Percentiles rank a stretch among this genome's conserved stretches.
phyloP scores from a whole-genome alignment of 257 asterid species.

The Ajuga chamaepitys region DNA sequence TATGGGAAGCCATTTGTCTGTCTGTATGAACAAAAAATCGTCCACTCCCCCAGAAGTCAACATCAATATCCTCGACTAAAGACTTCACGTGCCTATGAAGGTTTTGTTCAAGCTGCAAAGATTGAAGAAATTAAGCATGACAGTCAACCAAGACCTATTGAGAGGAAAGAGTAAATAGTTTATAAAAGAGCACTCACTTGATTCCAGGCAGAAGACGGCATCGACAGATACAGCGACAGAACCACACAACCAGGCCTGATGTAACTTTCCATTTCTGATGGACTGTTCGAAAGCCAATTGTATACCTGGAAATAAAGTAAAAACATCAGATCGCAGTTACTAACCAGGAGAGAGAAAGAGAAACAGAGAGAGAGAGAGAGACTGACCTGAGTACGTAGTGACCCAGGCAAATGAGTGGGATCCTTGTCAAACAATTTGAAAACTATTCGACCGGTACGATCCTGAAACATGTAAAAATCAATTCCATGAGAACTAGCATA shows the following conservation, averaged over 20 bases:
- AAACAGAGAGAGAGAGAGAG: constrained; percentile 4
- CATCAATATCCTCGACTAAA: constrained; percentile 38
- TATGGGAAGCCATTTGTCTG: constrained; percentile 54
- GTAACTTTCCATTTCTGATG: constrained; percentile 93
- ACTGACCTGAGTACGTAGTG: constrained; percentile 66
- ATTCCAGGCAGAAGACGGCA: constrained; percentile 71
- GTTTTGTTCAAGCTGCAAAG: constrained; percentile 62
- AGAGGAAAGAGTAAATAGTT: background rate
- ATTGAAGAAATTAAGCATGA: background rate
- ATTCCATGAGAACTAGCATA: background rate
- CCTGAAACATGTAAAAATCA: constrained; percentile 33
- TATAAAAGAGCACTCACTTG: constrained; percentile 47
- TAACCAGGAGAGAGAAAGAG: background rate
- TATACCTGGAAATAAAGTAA: constrained; percentile 42
- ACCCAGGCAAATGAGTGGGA: constrained; percentile 83
- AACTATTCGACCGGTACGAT: constrained; percentile 77
- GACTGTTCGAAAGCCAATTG: constrained; percentile 83
- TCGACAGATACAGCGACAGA: constrained; percentile 65
- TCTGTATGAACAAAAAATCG: constrained; percentile 62
- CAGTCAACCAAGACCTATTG: constrained; percentile 9
- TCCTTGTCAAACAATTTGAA: constrained; percentile 94
- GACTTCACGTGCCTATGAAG: constrained; percentile 47
- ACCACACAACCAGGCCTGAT: constrained; percentile 91
- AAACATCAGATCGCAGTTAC: background rate
- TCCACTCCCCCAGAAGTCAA: constrained; percentile 67